Evolutionary conservation across 2,329 filamentous ascomycete species (phyloP), one percentile per base, ranked within the genome.

Genomic region (Massarina eburnea): DNA sequence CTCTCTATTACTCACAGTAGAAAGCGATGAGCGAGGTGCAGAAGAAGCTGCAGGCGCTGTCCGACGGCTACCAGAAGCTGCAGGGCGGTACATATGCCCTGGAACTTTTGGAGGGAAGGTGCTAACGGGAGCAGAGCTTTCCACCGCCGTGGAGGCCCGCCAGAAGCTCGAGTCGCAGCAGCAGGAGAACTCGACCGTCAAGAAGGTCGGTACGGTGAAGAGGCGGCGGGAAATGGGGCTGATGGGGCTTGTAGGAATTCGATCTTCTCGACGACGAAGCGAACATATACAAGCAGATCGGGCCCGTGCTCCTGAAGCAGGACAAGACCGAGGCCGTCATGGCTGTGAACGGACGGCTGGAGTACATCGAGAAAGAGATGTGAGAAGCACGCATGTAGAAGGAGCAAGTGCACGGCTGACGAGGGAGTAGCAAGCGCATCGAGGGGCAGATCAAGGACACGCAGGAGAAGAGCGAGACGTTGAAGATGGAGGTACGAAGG

Each of bases 311-410:
- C 29, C 73, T 99, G 63, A 96, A 97, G 78, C 94, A 99, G 72
- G 94, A 97, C 46, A 91, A 89, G 71, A 76, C 83, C 1, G 94
- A 99, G 69, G 94, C 94, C 0, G 84, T 91, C 55, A 87, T 89
- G 77, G 91, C 91, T 0, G 94, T 99, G 15, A 90, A 95, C 59
- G 89, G 89, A 17, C 84, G 94, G 19, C 71, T 99, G 40, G 91
- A 96, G 56, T 97, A 92, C 65, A 99, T 99, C 56, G 81, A 85
- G 55, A 89, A 92, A 64, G 92, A 99, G 68, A 94, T 97, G 91
- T 96, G 69, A 70, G 85, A 17, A 39, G 21, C 10, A 8, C 9
- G 8, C 14, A 43, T 26, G 2, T n/a, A 7, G 17, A 45, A 40
- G 12, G 27, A 20, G 19, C 15, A 20, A 9, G 7, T 22, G 17